Evolutionary conservation across 2,329 filamentous ascomycete genomes (phyloP).

Genomic region (Colletotrichum endophyticum): DNA sequence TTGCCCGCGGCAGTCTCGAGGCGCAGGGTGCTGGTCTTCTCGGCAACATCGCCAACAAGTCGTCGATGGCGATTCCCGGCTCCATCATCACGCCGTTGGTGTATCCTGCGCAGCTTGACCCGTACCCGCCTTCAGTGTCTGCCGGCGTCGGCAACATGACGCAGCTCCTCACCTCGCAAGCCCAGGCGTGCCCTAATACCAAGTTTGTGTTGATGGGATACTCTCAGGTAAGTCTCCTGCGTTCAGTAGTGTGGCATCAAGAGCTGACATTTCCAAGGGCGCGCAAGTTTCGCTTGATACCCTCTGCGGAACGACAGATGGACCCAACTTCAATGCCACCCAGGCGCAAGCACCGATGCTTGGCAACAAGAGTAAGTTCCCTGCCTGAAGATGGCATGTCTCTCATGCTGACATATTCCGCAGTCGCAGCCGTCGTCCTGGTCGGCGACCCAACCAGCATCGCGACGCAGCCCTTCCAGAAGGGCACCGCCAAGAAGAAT

Average conservation of each 20-base stretch:
- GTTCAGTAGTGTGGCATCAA: neutral
- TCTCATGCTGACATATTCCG: neutral
- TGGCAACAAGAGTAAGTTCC: conserved; percentile 35
- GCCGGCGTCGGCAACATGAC: conserved; percentile 36
- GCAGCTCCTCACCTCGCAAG: conserved; percentile 33
- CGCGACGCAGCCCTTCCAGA: conserved; percentile 37
- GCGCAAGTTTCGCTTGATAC: conserved; percentile 42
- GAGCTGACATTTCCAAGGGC: conserved; percentile 28
- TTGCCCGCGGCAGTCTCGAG: conserved; percentile 43
- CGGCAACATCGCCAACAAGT: conserved; percentile 35
- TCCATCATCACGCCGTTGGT: conserved; percentile 37
- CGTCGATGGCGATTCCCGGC: conserved; percentile 35
- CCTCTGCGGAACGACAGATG: conserved; percentile 38
- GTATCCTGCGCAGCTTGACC: conserved; percentile 42
- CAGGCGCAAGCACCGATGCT: conserved; percentile 29
- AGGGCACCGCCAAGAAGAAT: conserved; percentile 38
- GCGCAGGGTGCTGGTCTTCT: conserved; percentile 35
- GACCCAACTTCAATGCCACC: conserved; percentile 29
- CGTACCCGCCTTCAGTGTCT: conserved; percentile 38
- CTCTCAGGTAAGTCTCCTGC: conserved; percentile 37
- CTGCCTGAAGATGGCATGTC: accelerated
- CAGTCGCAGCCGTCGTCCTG: conserved; percentile 44
- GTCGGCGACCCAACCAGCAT: conserved; percentile 47
- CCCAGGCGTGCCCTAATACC: conserved; percentile 36
- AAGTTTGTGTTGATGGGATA: conserved; percentile 47